Evolutionary conservation across 2,329 filamentous ascomycete species (phyloP), one percentile per base, ranked within the genome.

Genomic region (Verticillium nonalfalfae): DNA sequence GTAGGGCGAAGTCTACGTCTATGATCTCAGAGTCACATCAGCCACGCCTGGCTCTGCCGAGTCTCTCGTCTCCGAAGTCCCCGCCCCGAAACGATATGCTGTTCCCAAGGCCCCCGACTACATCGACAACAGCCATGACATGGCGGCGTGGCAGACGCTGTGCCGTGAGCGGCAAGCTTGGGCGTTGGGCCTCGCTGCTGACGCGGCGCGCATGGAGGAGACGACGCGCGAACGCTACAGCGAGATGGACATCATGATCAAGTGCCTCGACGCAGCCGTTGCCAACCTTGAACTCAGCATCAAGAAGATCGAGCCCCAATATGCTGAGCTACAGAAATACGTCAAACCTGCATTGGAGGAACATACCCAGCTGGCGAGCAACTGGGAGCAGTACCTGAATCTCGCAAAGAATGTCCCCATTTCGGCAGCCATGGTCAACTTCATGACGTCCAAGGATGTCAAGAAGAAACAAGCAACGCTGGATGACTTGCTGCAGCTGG

Each of bases 1-100:
- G 26, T 67, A 96, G 89, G 90, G 86, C 67, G 93, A 98, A 73
- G 87, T 99, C 61, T 98, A 90, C 73, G 86, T 98, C 59, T 99
- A 96, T 76, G 93, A 97, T 75, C 90, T 93, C 64, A 87, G 88
- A 67, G 86, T 89, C 68, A 86, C 89, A 66, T 75, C 85, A 58
- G 76, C 81, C 57, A 79, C 83, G 59, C 69, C 81, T 7, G 76
- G 75, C 40, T 72, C 75, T 56, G 70, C 78, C 7, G 74, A 78
- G 18, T 75, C 75, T 18, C 73, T 80, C 60, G 72, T 80, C 63
- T 75, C 77, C 68, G 81, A 86, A 61, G 68, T 79, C 63, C 78
- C 83, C 56, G 70, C 79, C 38, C 85, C 82, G 39, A 80, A 78
- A 62, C 81, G 77, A 66, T 89, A 75, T 80, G 79, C 81, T 60